Base-by-base conservation (phyloP, 139 green algal species). In the Ettlia oleoabundans region DNA sequence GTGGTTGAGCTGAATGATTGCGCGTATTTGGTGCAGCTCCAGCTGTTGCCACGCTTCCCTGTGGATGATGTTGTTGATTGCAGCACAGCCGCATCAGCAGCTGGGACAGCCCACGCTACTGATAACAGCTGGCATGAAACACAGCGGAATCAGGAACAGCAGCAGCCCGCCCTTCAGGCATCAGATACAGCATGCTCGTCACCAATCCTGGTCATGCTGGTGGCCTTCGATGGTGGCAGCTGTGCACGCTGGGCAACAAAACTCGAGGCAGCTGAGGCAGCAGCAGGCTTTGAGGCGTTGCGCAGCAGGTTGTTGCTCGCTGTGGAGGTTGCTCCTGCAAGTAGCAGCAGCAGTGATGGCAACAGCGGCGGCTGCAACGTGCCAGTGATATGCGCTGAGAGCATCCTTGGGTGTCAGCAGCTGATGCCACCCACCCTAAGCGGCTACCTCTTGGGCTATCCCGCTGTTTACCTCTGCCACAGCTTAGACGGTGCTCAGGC, bases 391-490 rank as follows among this genome's bases (percentile, higher is more conserved):
- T 26, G 37, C 1, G 73, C 37, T 1, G 53, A 80, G 35, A n/a
- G 42, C n/a, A 26, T 81, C 0, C 28, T 58, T 22, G 75, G 75
- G n/a, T 71, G 58, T 55, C 75, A 71, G 75, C 4, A 18, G 26
- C 15, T 81, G 58, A 58, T 37, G 37, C 47, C 93, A 80, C 91
- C 92, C 9, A 95, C 91, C 10, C 68, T 93, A 3, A 91, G 91
- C 69, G 92, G 91, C 38, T 90, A 86, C 73, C 85, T 95, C 71
- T 83, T 95, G 68, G 89, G 89, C 33, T 95, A 95, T 52, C 91
- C 92, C 21, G 81, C 86, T 2, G 80, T 92, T 13, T 95, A 95
- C 73, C 62, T 80, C 41, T 82, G 93, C 26, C 13, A 69, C 10
- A 52, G 58, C 53, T 13, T 61, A 26, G 40, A 77, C 0, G 82